Conservation (phyloP, 768 basidiomycete species). For the Xerocomellus dryophilus region DNA sequence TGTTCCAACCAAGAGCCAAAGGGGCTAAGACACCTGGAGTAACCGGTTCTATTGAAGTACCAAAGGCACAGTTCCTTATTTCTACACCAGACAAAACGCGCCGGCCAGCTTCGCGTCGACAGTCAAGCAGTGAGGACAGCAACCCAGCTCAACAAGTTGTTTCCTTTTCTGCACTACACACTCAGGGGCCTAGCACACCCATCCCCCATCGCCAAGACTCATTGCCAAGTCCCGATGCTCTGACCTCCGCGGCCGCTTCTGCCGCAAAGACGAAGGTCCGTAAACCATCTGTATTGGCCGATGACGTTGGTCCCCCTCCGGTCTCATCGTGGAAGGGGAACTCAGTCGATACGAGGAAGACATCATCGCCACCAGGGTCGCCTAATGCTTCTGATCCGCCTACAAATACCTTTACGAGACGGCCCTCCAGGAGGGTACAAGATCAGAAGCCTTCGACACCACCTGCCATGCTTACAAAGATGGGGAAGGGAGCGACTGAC, state of each 20-base stretch:
- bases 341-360: constrained; percentile 30
- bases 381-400: constrained; percentile 28
- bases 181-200: constrained; percentile 11
- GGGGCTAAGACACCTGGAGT: constrained; percentile 35
- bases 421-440: constrained; percentile 32
- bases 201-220: constrained; percentile 26
- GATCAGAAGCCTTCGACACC: constrained; percentile 29
- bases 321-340: constrained; percentile 26
- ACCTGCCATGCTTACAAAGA: constrained; percentile 40
- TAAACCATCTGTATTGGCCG: constrained; percentile 32
- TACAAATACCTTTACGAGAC: constrained; percentile 25
- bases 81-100: constrained; percentile 29
- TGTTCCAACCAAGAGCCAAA: constrained; percentile 78
- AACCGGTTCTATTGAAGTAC: constrained; percentile 41
- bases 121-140: constrained; percentile 29
- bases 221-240: constrained; percentile 22
- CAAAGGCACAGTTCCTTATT: constrained; percentile 38
- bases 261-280: constrained; percentile 25
- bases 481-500: constrained; percentile 50
- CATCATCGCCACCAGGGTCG: constrained; percentile 34
- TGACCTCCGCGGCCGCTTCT: constrained; percentile 1
- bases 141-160: constrained; percentile 22
- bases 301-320: constrained; percentile 19
- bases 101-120: constrained; percentile 25
- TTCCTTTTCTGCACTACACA: constrained; percentile 32